Evolutionary conservation across 345 rosid species (phyloP), one percentile per base, ranked within the genome.

Genomic region (rapeseed (Brassica napus)): DNA sequence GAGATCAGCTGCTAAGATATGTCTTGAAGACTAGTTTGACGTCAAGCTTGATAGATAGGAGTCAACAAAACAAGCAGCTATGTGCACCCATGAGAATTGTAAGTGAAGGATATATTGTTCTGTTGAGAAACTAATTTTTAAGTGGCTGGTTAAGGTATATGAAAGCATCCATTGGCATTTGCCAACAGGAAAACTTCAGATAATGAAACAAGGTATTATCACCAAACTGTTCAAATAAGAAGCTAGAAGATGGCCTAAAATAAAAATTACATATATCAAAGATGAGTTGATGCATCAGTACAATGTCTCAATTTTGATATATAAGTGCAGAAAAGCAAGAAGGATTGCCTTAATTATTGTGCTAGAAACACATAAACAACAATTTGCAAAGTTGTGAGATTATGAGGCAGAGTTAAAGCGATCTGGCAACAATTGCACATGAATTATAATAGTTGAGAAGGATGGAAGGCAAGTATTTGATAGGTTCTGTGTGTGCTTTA

Each of bases 201-300:
- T 44, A 1, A 4, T 44, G 54, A 44, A 44, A 44, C 15, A 49
- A 49, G 16, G 16, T 14, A 49, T 18, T n/a, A 49, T 49, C 18
- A 18, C 57, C 15, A 49, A 49, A n/a, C 3, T 62, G 1, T 62
- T 62, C 37, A 62, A 62, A 30, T 37, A 62, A 14, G 9, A 62
- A 15, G 66, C 66, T 28, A 62, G 8, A 14, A 62, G 37, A 28
- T 1, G 4, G 4, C 21, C 66, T 62, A 35, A 26, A 1, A 62
- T 12, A 26, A 62, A 37, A 7, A 62, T 35, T 30, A 26, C 66
- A 21, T 9, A 62, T 62, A 62, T 62, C 14, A 62, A 62, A 34
- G 37, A 62, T 30, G 66, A 62, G 37, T 62, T 62, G 37, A 62
- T 14, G 66, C 66, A 62, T 11, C 31, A 28, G 37, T 62, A 62